Percentiles rank a stretch among this genome's conserved stretches.
These are phyloP conservation scores for Saccharomyces mikatae DNA, from an alignment of 805 yeast species.

Conservation along the genomic window DNA sequence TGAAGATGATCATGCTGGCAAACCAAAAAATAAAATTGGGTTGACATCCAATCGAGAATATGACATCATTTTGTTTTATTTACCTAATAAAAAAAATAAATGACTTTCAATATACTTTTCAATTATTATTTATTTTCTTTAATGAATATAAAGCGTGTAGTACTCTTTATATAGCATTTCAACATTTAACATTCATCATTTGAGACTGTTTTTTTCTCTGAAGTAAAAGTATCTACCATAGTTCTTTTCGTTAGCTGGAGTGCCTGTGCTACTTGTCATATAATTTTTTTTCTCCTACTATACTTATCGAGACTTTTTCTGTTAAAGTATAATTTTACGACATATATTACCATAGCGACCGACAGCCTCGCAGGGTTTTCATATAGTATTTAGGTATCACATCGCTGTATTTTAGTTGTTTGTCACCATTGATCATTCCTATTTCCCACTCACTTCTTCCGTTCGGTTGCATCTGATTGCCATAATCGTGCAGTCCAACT, in stretches of 20 bases:
- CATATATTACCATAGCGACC: background rate
- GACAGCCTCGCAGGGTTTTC: background rate
- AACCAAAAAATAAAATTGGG: background rate
- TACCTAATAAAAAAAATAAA: background rate
- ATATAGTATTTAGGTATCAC: slow-evolving; percentile 27
- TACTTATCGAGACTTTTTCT: no score
- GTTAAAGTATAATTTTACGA: background rate
- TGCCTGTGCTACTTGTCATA: background rate
- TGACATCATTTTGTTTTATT: background rate
- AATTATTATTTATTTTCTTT: background rate
- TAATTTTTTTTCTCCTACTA: background rate
- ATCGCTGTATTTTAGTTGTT: slow-evolving; percentile 25
- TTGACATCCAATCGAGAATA: background rate
- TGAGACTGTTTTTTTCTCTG: no score
- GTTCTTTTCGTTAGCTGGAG: background rate
- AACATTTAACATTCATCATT: background rate
- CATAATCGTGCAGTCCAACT: slow-evolving; percentile 44
- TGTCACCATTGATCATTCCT: slow-evolving; percentile 38
- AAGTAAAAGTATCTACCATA: background rate
- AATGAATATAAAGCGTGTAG: background rate
- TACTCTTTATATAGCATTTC: background rate
- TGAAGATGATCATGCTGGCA: background rate
- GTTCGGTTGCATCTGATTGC: slow-evolving; percentile 44
- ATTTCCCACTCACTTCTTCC: slow-evolving; percentile 48
- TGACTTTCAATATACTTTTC: background rate